Percentiles rank a stretch among this genome's conserved stretches.
These are phyloP conservation scores for Cucurbita ficifolia DNA, from an alignment of 306 rosid species.

Conservation along the genomic window DNA sequence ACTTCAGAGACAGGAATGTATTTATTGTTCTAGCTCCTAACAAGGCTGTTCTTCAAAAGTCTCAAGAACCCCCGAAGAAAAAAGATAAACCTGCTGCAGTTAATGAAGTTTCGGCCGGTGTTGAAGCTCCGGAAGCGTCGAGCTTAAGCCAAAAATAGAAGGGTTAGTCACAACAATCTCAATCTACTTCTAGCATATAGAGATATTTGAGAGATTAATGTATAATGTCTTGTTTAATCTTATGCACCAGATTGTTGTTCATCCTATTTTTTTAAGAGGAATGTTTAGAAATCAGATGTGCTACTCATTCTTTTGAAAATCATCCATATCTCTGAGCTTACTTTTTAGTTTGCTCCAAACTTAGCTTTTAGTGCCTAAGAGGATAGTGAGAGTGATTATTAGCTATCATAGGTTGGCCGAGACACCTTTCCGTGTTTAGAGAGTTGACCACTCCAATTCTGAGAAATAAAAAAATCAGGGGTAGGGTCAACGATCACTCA, in stretches of 20 bases:
- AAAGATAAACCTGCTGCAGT: slow-evolving; percentile 32
- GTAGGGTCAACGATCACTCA: no score
- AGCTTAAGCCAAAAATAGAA: slow-evolving; percentile 11
- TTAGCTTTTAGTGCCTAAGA: background rate
- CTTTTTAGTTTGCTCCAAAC: background rate
- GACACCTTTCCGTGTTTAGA: no score
- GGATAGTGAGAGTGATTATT: background rate
- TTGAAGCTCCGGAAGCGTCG: slow-evolving; percentile 30
- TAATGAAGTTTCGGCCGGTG: slow-evolving; percentile 64
- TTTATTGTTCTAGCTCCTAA: slow-evolving; percentile 66
- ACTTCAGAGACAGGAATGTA: slow-evolving; percentile 68
- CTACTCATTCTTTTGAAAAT: background rate
- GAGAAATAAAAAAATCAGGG: no score
- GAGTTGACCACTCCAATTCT: no score
- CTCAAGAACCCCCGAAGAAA: slow-evolving; percentile 64
- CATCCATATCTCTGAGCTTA: background rate
- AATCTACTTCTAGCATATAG: slow-evolving; percentile 22
- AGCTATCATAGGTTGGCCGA: no score
- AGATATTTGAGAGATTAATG: slow-evolving; percentile 13
- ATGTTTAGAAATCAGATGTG: background rate
- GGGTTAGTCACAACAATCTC: slow-evolving; percentile 16
- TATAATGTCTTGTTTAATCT: slow-evolving; percentile 8
- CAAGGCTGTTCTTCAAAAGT: slow-evolving; percentile 53
- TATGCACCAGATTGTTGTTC: slow-evolving; percentile 10
- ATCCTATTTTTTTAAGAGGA: background rate